Base-by-base conservation (phyloP, 2,329 filamentous ascomycete genomes). In the Epichloe festucae region DNA sequence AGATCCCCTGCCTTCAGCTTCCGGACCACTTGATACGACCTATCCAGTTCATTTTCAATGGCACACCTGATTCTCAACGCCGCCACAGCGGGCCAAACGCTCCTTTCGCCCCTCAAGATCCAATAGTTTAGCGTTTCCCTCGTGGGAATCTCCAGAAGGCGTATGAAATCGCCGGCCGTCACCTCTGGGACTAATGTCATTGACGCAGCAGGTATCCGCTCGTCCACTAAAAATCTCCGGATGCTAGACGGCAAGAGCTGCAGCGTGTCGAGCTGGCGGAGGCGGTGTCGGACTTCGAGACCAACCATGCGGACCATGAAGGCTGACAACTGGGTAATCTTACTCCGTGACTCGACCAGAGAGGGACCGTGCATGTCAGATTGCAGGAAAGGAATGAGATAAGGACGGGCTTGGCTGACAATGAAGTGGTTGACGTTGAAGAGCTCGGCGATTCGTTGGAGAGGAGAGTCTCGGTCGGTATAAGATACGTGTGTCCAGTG, bases 341-440 rank as follows among this genome's bases (percentile, higher is more conserved):
- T 77, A 66, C 71, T 79, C 60, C 71, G 78, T 55, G 73, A 80
- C 65, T 72, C 78, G 58, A 72, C 77, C 63, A 75, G 77, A 58
- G 80, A 79, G 0, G 87, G 84, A 4, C 85, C 84, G 66, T 90
- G 86, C 70, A 90, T 81, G 58, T 91, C 87, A 45, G 84, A 85
- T 55, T 85, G 82, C 5, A 94, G 74, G 60, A 95, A 93, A 0
- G 90, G 90, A 31, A 91, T 84, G 15, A 95, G 74, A 66, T 95
- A 95, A 0, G 91, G 91, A 3, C 90, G 78, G 1, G 91, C 89
- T 70, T 96, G 91, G 57, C 87, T 93, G 58, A 97, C 82, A 57
- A 97, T 89, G 69, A 94, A 96, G 71, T 96, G 90, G 63, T 95
- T 94, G 50, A 94, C 87, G 64, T 94, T 94, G 75, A 93, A 93